Percentiles rank a stretch among this genome's conserved stretches.
Conservation (phyloP, 768 basidiomycete species). For the Mycena amicta region DNA sequence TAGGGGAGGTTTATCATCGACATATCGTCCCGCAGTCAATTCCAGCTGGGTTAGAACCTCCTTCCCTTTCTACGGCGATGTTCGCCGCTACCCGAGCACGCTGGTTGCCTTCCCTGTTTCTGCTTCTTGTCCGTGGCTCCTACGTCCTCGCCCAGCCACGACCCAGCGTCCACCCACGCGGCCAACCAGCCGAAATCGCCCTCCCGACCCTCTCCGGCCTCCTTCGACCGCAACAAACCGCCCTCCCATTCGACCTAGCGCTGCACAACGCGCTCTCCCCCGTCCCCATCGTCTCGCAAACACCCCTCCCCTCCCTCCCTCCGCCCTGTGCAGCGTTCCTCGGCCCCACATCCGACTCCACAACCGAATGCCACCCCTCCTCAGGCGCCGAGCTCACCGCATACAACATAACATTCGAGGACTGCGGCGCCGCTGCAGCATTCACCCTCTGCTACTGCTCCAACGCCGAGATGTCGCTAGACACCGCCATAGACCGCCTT, state of each 20-base stretch:
- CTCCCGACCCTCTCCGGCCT: neutral
- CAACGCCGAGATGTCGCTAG: slow-evolving; percentile 7
- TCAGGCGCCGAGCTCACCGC: neutral
- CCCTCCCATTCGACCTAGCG: neutral
- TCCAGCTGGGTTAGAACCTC: no score
- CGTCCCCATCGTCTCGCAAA: neutral
- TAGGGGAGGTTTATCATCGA: no score
- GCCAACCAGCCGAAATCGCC: neutral
- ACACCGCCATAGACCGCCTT: slow-evolving; percentile 8
- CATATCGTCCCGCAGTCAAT: no score
- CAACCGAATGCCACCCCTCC: no score
- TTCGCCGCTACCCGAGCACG: no score
- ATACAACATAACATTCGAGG: slow-evolving; percentile 4
- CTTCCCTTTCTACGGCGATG: no score
- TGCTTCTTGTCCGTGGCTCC: neutral
- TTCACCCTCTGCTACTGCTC: slow-evolving; percentile 10
- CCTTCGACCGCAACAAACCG: neutral
- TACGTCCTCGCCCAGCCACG: neutral
- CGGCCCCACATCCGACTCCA: no score
- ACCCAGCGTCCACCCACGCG: no score
- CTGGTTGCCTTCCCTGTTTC: no score
- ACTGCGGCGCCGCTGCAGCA: slow-evolving; percentile 1
- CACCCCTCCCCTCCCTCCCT: neutral
- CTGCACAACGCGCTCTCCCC: neutral
- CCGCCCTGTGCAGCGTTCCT: neutral